These are phyloP conservation scores for Acorus gramineus DNA, from an alignment of 106 monocot genomes.

Conservation along the genomic window DNA sequence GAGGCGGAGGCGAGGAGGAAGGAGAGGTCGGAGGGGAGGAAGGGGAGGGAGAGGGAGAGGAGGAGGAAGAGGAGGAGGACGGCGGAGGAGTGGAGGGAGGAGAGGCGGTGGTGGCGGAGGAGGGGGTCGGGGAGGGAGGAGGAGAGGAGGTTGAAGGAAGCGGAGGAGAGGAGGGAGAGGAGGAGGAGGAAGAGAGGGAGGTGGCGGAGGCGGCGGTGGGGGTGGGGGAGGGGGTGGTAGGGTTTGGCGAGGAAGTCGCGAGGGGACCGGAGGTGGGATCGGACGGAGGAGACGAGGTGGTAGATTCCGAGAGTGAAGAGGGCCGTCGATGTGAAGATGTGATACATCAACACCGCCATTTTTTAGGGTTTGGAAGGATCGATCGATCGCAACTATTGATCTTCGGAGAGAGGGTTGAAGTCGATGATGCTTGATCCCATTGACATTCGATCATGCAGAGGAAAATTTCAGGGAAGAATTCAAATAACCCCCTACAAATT, in stretches of 20 bases:
- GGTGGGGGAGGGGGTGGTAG: conserved; percentile 17
- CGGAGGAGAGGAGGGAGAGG: conserved; percentile 3
- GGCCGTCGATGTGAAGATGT: conserved; percentile 26
- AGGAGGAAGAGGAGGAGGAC: neutral
- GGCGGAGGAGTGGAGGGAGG: conserved; percentile 7
- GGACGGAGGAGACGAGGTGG: conserved; percentile 48
- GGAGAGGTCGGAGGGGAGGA: too few species aligned
- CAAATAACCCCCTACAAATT: too few species aligned
- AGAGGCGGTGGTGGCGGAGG: conserved; percentile 15
- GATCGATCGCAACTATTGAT: too few species aligned
- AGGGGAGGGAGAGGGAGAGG: conserved; percentile 8
- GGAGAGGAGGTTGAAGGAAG: neutral
- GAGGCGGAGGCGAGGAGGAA: too few species aligned
- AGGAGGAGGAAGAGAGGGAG: conserved; percentile 3
- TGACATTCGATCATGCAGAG: too few species aligned
- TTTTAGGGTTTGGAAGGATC: too few species aligned
- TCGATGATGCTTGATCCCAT: too few species aligned
- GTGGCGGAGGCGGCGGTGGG: conserved; percentile 7
- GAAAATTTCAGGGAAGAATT: too few species aligned
- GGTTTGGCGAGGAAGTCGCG: conserved; percentile 13
- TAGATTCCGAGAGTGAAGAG: conserved; percentile 47
- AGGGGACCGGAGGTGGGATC: conserved; percentile 7
- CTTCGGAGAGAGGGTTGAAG: too few species aligned
- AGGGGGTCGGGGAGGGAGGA: neutral
- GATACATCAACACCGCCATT: conserved; percentile 24